phyloP scores from a whole-genome alignment of 768 basidiomycete genomes.

The Tephrocybe rancida region DNA sequence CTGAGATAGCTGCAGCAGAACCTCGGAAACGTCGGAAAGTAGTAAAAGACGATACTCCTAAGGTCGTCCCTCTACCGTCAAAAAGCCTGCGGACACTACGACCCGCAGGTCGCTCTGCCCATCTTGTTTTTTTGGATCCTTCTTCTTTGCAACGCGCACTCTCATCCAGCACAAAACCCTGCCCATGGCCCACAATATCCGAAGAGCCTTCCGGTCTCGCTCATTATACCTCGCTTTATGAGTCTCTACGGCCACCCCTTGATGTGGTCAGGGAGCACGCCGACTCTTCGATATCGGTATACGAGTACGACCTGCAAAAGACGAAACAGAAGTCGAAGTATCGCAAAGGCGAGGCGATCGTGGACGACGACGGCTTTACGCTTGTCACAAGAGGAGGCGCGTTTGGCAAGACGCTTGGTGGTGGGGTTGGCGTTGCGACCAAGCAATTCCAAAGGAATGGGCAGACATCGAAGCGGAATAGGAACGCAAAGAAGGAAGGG shows the following conservation, averaged over 20 bases:
- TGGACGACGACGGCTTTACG: slow-evolving; percentile 95
- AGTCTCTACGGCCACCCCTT: slow-evolving; percentile 73
- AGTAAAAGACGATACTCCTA: slow-evolving; percentile 43
- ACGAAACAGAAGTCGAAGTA: slow-evolving; percentile 65
- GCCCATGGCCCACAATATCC: slow-evolving; percentile 60
- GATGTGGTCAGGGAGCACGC: slow-evolving; percentile 76
- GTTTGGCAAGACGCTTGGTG: slow-evolving; percentile 86
- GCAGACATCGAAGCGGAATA: slow-evolving; percentile 45
- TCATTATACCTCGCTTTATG: slow-evolving; percentile 70
- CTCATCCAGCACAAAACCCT: slow-evolving; percentile 49
- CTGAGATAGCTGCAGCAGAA: slow-evolving; percentile 30
- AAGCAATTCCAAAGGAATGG: slow-evolving; percentile 68
- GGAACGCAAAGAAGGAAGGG: slow-evolving; percentile 55
- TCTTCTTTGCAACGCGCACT: slow-evolving; percentile 74
- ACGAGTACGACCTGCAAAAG: slow-evolving; percentile 72
- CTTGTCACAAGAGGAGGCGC: slow-evolving; percentile 91
- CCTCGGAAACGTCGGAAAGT: slow-evolving; percentile 44
- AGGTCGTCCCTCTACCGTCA: slow-evolving; percentile 62
- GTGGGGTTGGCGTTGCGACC: slow-evolving; percentile 66
- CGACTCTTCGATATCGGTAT: slow-evolving; percentile 74
- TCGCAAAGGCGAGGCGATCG: slow-evolving; percentile 82
- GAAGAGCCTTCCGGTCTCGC: slow-evolving; percentile 68
- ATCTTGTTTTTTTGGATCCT: slow-evolving; percentile 70
- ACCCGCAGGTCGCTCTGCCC: slow-evolving; percentile 67
- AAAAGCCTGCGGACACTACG: slow-evolving; percentile 55